phyloP scores from a whole-genome alignment of 2,329 filamentous ascomycete genomes.

The Fusarium hainanense region DNA sequence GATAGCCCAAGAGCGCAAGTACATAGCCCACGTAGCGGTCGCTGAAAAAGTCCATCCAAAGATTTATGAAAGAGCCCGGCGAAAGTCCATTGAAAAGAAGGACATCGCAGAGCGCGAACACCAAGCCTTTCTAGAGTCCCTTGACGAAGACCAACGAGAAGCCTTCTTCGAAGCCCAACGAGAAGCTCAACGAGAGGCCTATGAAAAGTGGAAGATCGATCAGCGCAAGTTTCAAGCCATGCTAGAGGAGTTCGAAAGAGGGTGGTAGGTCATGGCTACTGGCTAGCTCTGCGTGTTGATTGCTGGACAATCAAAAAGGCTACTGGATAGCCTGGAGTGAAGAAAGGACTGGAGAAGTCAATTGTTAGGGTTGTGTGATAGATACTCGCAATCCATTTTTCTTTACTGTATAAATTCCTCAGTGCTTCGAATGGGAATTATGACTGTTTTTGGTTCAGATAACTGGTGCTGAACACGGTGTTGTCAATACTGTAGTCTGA shows the following conservation, averaged over 20 bases:
- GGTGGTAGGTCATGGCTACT: neutral
- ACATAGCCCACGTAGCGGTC: no score
- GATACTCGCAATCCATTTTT: neutral
- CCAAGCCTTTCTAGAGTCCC: neutral
- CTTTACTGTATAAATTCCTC: rapidly evolving
- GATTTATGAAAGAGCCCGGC: neutral
- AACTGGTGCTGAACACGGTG: neutral
- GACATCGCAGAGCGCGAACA: neutral
- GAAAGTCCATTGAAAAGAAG: neutral
- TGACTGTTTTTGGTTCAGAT: no score
- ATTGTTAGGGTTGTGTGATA: neutral
- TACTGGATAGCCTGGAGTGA: neutral
- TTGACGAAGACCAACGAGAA: neutral
- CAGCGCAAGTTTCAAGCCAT: neutral
- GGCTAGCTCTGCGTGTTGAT: neutral
- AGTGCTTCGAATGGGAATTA: rapidly evolving
- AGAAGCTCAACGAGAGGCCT: no score
- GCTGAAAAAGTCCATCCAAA: neutral
- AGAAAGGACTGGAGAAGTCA: neutral
- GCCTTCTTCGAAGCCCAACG: neutral
- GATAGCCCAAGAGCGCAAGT: no score
- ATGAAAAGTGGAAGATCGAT: neutral
- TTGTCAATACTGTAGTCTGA: neutral
- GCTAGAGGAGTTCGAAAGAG: neutral
- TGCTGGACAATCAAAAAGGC: neutral